Evolutionary conservation across 495 filamentous ascomycete species (phyloP), one percentile per base, ranked within the genome.

Genomic region (Filosporella fistucella): DNA sequence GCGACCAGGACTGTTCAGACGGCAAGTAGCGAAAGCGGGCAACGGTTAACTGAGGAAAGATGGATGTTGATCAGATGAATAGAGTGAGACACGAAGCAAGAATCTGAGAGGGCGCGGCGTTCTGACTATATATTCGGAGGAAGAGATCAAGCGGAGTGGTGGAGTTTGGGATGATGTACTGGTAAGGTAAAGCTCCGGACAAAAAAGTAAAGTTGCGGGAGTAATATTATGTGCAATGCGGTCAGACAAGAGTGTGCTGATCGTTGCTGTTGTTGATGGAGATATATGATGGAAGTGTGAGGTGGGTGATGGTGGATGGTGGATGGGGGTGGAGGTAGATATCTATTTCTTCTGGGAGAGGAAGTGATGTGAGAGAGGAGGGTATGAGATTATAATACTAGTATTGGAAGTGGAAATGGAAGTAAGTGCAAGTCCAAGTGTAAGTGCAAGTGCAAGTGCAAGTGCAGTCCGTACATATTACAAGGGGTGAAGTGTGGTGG

Each of bases 151-250:
- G 8, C 11, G 21, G 49, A 21, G 24, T n/a, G n/a, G n/a, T n/a
- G n/a, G n/a, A n/a, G n/a, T n/a, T n/a, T n/a, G n/a, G n/a, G n/a
- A n/a, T n/a, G n/a, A n/a, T n/a, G n/a, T n/a, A n/a, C n/a, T n/a
- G n/a, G n/a, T n/a, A n/a, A n/a, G n/a, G n/a, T n/a, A n/a, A n/a
- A n/a, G n/a, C n/a, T n/a, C n/a, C n/a, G n/a, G n/a, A n/a, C n/a
- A n/a, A 38, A 42, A 28, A 35, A 42, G 47, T 32, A 38, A 38
- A 44, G 17, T 39, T 24, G 30, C 33, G 32, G 45, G 22, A 32
- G 51, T 58, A 37, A 58, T 50, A 54, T 54, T 54, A 58, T 45
- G 47, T 44, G 42, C 41, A 51, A 58, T 47, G 55, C 42, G 37
- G 50, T 42, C 23, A 43, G 49, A 39, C 37, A 22, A 39, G 35